Conservation (phyloP, 768 basidiomycete genomes). For the Boletus subparvulus region DNA sequence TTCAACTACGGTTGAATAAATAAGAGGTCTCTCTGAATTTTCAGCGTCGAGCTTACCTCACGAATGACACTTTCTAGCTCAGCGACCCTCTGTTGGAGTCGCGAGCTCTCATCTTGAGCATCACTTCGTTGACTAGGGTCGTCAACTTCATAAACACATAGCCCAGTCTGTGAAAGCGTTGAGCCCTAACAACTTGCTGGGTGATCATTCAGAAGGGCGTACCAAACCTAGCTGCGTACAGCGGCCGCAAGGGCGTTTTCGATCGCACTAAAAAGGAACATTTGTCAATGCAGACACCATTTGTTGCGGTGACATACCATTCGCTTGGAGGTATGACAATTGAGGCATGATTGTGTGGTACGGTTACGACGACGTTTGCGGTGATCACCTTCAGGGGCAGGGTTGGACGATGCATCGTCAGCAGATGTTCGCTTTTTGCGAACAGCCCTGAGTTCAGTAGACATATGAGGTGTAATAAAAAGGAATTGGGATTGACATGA, state of each 20-base stretch:
- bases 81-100: conserved; percentile 71
- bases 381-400: conserved; percentile 50
- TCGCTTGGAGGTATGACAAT: conserved; percentile 71
- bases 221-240: conserved; percentile 42
- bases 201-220: conserved; percentile 28
- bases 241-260: conserved; percentile 49
- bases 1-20: conserved; percentile 47
- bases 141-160: conserved; percentile 84
- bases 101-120: conserved; percentile 59
- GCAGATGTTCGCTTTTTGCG: conserved; percentile 33
- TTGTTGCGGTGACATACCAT: conserved; percentile 46
- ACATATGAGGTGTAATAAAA: conserved; percentile 21
- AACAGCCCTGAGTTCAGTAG: conserved; percentile 24
- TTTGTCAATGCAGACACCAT: neutral
- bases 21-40: neutral
- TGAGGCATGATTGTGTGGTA: conserved; percentile 71
- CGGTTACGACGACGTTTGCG: conserved; percentile 66
- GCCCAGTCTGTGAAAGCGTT: conserved; percentile 53
- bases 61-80: conserved; percentile 83
- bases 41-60: conserved; percentile 46
- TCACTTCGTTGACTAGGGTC: conserved; percentile 59
- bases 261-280: conserved; percentile 38
- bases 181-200: conserved; percentile 16
- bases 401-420: conserved; percentile 25
- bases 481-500: conserved; percentile 1